Base-by-base conservation (phyloP, 2,329 filamentous ascomycete species). In the Xylaria digitata region DNA sequence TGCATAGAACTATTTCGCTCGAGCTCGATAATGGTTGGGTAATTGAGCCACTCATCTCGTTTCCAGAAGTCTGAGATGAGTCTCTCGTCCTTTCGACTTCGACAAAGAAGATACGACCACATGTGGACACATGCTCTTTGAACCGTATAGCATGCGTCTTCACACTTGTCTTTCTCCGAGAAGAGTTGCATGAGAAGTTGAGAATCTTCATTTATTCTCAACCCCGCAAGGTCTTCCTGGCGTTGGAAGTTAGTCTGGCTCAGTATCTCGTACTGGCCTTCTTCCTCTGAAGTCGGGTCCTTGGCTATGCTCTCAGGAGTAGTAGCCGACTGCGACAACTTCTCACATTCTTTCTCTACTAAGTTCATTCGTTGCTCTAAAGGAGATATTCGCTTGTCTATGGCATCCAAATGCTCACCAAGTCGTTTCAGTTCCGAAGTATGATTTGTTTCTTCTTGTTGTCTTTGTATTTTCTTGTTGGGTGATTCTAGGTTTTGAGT, bases 81-180 rank as follows among this genome's bases (percentile, higher is more conserved):
- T 40, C 43, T 65, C 56, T 61, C 56, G 17, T 67, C 62, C 17
- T 70, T 62, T 34, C 68, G 65, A 52, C 66, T 68, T 21, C 63
- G 45, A 40, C 67, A 70, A 9, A 68, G 61, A 21, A 71, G 65
- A 56, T 68, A 70, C 13, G 68, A 70, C 70, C 67, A 71, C 65
- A 68, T 70, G 32, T 70, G 65, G 9, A 70, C 66, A 26, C 65
- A 68, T 2, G 63, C 68, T 40, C 70, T 62, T 37, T 67, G 63
- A n/a, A 71, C 70, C 9, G 70, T 71, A 46, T 70, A 70, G 45
- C 65, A 67, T 15, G 65, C 66, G 46, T 69, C 63, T 23, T 70
- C 65, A 46, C 69, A 70, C 54, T 69, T 67, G 32, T 70, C 70
- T 48, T 67, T 66, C 26, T 70, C 70, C 8, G 70, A 69, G 53